Evolutionary conservation across 2,329 filamentous ascomycete species (phyloP).

Genomic region (Xylaria sp.): DNA sequence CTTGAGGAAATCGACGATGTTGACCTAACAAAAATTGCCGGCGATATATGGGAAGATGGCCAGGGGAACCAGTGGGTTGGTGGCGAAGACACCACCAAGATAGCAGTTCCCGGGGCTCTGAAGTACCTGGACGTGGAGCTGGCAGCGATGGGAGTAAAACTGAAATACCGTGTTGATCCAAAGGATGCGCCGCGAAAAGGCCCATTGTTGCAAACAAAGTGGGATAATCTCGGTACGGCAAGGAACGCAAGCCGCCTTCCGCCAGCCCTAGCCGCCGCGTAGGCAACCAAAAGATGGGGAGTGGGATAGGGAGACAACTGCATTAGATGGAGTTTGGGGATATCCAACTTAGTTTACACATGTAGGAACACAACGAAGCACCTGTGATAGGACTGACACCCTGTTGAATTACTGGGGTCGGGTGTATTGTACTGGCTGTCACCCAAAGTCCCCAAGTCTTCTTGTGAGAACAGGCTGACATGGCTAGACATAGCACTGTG

Average conservation of each 20-base stretch:
- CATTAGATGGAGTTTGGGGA: constrained; percentile 22
- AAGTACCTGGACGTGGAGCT: constrained; percentile 94
- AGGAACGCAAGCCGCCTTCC: constrained; percentile 29
- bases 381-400: constrained; percentile 3
- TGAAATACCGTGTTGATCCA: constrained; percentile 74
- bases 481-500: constrained; percentile 14
- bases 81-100: constrained; percentile 86
- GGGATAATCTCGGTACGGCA: constrained; percentile 37
- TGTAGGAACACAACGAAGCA: constrained; percentile 6
- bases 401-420: constrained; percentile 7
- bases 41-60: constrained; percentile 91
- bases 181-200: constrained; percentile 67
- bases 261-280: constrained; percentile 31
- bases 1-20: constrained; percentile 61
- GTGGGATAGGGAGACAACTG: neutral
- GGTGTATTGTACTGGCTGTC: neutral
- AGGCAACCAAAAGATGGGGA: constrained; percentile 4
- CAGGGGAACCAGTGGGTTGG: constrained; percentile 82
- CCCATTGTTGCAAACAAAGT: constrained; percentile 44
- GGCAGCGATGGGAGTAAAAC: constrained; percentile 92
- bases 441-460: neutral
- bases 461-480: constrained; percentile 1
- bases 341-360: constrained; percentile 7
- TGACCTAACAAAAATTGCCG: constrained; percentile 59
- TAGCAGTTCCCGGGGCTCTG: constrained; percentile 90